phyloP scores from a whole-genome alignment of 805 yeast genomes.

The Metschnikowia lunata region DNA sequence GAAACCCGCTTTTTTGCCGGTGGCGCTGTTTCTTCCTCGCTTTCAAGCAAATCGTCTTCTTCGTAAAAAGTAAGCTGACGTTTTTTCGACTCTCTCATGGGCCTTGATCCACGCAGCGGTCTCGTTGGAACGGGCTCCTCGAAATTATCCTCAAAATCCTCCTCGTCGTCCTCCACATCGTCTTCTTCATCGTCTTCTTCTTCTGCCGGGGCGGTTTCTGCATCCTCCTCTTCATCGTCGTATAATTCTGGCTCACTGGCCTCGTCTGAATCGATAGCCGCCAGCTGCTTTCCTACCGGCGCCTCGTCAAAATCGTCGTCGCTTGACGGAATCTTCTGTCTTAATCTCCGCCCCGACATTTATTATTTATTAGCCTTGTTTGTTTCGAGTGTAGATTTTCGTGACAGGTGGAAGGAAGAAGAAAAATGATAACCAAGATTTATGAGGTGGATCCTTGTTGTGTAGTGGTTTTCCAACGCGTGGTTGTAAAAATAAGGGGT shows the following conservation, averaged over 20 bases:
- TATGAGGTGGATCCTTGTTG: too few relatives aligned
- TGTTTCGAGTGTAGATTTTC: too few relatives aligned
- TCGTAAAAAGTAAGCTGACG: constrained; percentile 37
- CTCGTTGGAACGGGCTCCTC: constrained; percentile 9
- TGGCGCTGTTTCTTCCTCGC: constrained; percentile 19
- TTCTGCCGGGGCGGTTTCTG: constrained; percentile 8
- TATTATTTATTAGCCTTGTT: too few relatives aligned
- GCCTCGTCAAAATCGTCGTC: constrained; percentile 15
- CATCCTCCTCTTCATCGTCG: constrained; percentile 10
- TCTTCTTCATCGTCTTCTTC: constrained; percentile 8
- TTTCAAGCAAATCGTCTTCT: constrained; percentile 31
- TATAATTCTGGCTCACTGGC: constrained; percentile 11
- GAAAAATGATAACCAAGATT: too few relatives aligned
- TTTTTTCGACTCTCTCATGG: constrained; percentile 28
- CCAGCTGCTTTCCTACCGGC: neutral
- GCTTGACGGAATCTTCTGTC: constrained; percentile 7
- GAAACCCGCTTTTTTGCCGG: constrained; percentile 12
- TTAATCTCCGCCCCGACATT: constrained; percentile 6
- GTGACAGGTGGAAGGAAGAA: too few relatives aligned
- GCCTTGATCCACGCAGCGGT: constrained; percentile 10
- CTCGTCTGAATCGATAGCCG: constrained; percentile 15
- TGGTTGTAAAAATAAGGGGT: too few relatives aligned
- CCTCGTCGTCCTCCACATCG: constrained; percentile 5
- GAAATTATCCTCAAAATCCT: constrained; percentile 7
- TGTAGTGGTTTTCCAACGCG: too few relatives aligned